Evolutionary conservation across 441 rosid species (phyloP).

Genomic region (Adansonia gregorii): DNA sequence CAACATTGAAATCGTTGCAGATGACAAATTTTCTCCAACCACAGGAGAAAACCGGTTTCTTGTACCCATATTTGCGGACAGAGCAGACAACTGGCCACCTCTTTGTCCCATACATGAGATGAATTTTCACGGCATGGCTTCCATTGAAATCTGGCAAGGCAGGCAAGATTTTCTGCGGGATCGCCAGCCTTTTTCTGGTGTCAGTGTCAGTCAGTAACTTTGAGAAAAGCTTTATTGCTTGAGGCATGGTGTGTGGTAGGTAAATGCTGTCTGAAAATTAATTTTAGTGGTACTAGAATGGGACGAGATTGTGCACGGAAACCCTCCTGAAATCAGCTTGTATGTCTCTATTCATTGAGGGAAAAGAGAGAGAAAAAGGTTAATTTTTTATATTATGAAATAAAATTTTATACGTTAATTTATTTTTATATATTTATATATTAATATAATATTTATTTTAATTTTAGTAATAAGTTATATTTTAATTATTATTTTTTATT

Average conservation of each 20-base stretch:
- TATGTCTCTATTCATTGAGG: too few relatives aligned
- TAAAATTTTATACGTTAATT: too few relatives aligned
- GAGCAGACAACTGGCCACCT: not conserved
- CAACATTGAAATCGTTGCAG: not conserved
- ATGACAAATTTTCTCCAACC: slow-evolving; percentile 2
- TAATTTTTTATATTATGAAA: too few relatives aligned
- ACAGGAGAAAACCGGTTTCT: slow-evolving; percentile 15
- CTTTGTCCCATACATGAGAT: not conserved
- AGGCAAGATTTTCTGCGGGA: not conserved
- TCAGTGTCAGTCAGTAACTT: slow-evolving; percentile 9
- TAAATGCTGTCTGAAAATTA: too few relatives aligned
- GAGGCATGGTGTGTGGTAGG: not conserved
- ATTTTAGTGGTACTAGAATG: too few relatives aligned
- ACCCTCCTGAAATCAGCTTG: not conserved
- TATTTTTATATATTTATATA: too few relatives aligned
- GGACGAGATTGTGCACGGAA: not conserved
- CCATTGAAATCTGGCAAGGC: not conserved
- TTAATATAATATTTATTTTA: too few relatives aligned
- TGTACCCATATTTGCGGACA: slow-evolving; percentile 13
- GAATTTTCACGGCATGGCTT: not conserved
- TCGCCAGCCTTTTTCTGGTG: not conserved
- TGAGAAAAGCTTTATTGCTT: not conserved
- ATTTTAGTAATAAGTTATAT: too few relatives aligned
- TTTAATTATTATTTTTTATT: too few relatives aligned
- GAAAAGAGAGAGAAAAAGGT: too few relatives aligned